These are phyloP conservation scores for Globisporangium cystogenes DNA, from an alignment of 352 stramenopile genomes.

Conservation along the genomic window DNA sequence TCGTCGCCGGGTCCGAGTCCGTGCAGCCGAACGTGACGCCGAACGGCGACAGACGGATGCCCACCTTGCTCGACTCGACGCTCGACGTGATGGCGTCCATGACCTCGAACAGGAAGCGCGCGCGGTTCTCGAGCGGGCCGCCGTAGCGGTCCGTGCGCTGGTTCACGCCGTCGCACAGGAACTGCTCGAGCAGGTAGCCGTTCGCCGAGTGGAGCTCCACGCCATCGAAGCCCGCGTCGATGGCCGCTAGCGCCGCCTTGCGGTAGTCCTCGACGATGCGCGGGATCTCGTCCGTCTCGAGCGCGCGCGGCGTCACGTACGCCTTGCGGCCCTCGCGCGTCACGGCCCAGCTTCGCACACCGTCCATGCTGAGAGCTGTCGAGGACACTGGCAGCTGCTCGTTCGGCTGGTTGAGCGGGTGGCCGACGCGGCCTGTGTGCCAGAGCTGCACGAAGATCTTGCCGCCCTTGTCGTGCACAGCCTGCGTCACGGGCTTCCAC, in stretches of 20 bases:
- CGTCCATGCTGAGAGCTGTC: constrained; percentile 26
- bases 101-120: constrained; percentile 49
- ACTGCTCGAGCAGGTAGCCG: no score
- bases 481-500: constrained; percentile 44
- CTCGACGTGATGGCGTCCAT: constrained; percentile 22
- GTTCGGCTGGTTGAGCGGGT: constrained; percentile 58
- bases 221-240: constrained; percentile 75
- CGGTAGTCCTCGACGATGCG: constrained; percentile 65
- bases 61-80: constrained; percentile 6
- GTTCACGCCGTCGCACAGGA: no score
- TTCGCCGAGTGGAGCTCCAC: constrained; percentile 74
- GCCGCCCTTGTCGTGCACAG: constrained; percentile 71
- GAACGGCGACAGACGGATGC: constrained; percentile 6
- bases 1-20: constrained; percentile 27
- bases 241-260: constrained; percentile 23
- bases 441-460: constrained; percentile 86
- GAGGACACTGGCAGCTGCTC: constrained; percentile 55
- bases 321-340: constrained; percentile 38
- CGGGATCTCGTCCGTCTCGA: constrained; percentile 73
- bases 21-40: constrained; percentile 24
- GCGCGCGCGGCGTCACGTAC: constrained; percentile 44
- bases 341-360: constrained; percentile 23
- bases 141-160: constrained; percentile 70
- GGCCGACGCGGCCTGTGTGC: constrained; percentile 75
- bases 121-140: constrained; percentile 67